Base-by-base conservation (phyloP, 306 rosid genomes). In the Malus fusca region DNA sequence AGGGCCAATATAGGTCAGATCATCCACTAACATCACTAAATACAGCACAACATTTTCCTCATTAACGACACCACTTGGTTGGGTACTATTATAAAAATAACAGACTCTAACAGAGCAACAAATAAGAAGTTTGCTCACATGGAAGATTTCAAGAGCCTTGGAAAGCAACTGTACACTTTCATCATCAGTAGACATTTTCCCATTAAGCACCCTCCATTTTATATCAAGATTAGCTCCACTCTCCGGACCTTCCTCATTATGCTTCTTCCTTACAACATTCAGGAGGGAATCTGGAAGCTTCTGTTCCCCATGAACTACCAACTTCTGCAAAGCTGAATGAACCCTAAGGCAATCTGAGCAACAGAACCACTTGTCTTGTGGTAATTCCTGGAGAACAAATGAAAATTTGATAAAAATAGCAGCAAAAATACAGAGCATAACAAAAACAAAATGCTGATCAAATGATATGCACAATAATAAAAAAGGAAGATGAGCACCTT, bases 331-430 rank as follows among this genome's bases (percentile, higher is more conserved):
- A 37, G 85, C 56, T 51, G 77, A 31, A 71, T 84, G 84, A 76
- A 90, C 82, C 48, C 62, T 51, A 60, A 55, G 60, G 78, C 97
- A 94, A 19, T 79, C 84, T 13, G 67, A 35, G 82, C 83, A 75
- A 83, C 98, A 94, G 68, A 90, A 94, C 97, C 97, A 91, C 31
- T 86, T 78, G 35, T 87, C 94, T 76, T 83, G 56, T 1, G 98
- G 97, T 65, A 88, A 61, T 87, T 88, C 90, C 98, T 94, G 89
- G 58, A 65, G 77, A 15, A 73, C 35, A 51, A 70, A 31, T 21
- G 18, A 8, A 71, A 59, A 48, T 56, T 64, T 26, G 19, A 22
- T 30, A 53, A 52, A n/a, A 6, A 63, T 68, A 61, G 25, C n/a
- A 64, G 19, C 75, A 75, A 70, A 46, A 11, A 1, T 12, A 37